Base-by-base conservation (phyloP, 2,329 filamentous ascomycete species). In the Alternaria burnsii region DNA sequence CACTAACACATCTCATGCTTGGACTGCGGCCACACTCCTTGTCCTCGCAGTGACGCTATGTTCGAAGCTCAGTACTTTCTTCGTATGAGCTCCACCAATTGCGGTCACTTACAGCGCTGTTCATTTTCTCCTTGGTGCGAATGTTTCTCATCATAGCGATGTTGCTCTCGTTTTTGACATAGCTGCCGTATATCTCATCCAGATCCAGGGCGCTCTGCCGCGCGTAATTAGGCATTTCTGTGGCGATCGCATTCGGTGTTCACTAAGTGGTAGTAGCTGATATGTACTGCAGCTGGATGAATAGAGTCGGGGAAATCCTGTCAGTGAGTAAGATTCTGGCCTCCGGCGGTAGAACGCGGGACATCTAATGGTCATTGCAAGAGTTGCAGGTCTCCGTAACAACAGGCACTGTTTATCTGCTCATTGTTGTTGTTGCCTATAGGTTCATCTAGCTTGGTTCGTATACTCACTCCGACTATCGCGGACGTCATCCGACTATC, bases 31-130 rank as follows among this genome's bases (percentile, higher is more conserved):
- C 36, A 22, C 46, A 44, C 20, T 55, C 53, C 16, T 50, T 46
- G 24, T 61, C 58, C 22, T 55, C 43, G 47, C 62, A 63, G 38
- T 65, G 62, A 34, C 63, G 59, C 16, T 48, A n/a, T 34, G 20
- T 12, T 16, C 24, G 18, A 14, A 24, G 46, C n/a, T 48, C 30
- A 48, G 46, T 36, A 7, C 20, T 48, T 5, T 22, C 18, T 34
- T 7, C 3, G 32, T 11, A 34, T 4, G 20, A 24, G 20, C 16
- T 8, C 16, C 5, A 8, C 16, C 16, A 6, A 5, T 4, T 20
- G 4, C 30, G 4, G 30, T 20, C 22, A 48, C 46, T 22, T n/a
- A 48, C 46, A 12, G 30, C 46, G 14, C 52, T 50, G 34, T 40
- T 32, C 52, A 59, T 59, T n/a, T 24, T 30, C 26, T 32, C 34